Conservation (phyloP, 2,329 filamentous ascomycete species). For the Talaromyces funiculosus region DNA sequence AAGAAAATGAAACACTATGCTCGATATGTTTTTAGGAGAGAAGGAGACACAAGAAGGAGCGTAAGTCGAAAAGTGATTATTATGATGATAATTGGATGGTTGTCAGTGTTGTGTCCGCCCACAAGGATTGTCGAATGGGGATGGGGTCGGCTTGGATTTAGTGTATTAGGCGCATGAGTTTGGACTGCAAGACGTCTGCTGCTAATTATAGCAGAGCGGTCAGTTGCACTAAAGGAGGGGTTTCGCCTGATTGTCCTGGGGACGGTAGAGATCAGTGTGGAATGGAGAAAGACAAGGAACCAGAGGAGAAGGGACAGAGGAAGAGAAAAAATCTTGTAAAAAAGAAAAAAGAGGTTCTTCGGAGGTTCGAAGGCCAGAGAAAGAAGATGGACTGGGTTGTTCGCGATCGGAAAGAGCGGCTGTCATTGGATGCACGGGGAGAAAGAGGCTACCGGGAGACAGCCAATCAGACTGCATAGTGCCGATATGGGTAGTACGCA, state of each 20-base stretch:
- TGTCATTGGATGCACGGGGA: not conserved
- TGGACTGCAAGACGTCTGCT: not conserved
- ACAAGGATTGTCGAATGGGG: slow-evolving; percentile 8
- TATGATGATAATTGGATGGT: slow-evolving; percentile 1
- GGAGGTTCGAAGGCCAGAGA: not conserved
- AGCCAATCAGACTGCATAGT: not conserved
- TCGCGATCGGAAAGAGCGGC: not conserved
- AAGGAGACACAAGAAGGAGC: not conserved
- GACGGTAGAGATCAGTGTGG: not conserved
- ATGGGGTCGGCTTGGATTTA: not conserved
- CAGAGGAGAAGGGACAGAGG: not conserved
- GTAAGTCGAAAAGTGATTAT: not conserved
- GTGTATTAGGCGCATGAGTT: not conserved
- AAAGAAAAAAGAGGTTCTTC: not conserved
- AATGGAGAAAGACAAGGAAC: not conserved
- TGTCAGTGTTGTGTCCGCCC: not conserved
- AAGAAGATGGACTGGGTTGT: not conserved
- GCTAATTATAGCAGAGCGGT: slow-evolving; percentile 16
- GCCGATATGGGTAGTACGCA: not conserved
- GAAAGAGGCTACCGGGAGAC: not conserved
- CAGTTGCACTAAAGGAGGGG: not conserved
- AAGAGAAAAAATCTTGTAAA: not conserved
- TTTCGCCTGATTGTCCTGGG: not conserved
- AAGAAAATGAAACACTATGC: not conserved
- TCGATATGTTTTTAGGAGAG: not conserved